Base-by-base conservation (phyloP, 495 filamentous ascomycete genomes). In the Talaromyces borbonicus region DNA sequence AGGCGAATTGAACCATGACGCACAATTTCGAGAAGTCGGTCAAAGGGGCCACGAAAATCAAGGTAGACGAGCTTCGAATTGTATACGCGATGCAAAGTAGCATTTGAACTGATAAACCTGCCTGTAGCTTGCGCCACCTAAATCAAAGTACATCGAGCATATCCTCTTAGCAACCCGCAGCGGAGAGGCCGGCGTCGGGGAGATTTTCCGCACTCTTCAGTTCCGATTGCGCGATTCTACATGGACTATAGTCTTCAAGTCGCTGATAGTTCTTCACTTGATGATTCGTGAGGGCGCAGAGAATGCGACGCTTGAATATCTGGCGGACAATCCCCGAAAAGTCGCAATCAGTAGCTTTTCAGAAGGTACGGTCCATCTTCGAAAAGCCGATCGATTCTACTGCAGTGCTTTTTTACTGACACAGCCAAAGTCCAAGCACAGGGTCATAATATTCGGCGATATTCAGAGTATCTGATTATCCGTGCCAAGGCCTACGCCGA, bases 111-210 rank as follows among this genome's bases (percentile, higher is more conserved):
- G 23, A 61, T 39, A 29, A 19, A 25, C 22, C 36, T 14, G 39
- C 15, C 37, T 35, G 59, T 58, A 95, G 85, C 84, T 89, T 65
- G 92, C 93, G 43, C 84, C 92, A 49, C 92, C 92, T 18, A 99
- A 99, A 71, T 90, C 93, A 39, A 99, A 99, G 71, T 98, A 99
- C 70, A 90, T 99, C 68, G 93, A 99, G 62, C 87, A 95, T 57
- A 95, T 99, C 59, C 76, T 99, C 15, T 76, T 94, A 54, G 93
- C 92, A 49, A 99, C 92, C 25, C 88, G 96, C 64, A 79, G 87
- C 4, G 92, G 92, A 50, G 92, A 99, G 60, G 85, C 87, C 12
- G 92, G 93, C 47, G 88, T 99, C 38, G 93, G 83, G 33, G 92
- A 99, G 64, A 85, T 99, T 36, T 97, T 99, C 57, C 79, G 93